Evolutionary conservation across 2,329 filamentous ascomycete species (phyloP), one percentile per base, ranked within the genome.

Genomic region (Parafenestella ontariensis): DNA sequence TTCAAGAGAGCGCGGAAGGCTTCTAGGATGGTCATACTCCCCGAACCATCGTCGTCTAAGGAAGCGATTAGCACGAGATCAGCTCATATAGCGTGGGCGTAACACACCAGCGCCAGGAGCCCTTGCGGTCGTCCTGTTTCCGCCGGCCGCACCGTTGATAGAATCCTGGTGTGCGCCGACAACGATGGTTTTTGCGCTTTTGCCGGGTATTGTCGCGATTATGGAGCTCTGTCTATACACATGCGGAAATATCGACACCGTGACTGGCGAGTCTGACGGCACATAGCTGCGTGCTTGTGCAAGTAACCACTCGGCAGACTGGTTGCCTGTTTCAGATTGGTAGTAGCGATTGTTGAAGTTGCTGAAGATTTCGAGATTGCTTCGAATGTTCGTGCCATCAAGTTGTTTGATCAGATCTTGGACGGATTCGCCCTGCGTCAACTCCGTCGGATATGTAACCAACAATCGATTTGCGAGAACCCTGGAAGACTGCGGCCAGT

Each of bases 11-110:
- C 88, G 28, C 91, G 86, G 71, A 97, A 85, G 3, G 92, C 90
- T 77, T 97, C 93, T 46, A 97, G 85, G 64, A 96, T 97, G 17
- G 93, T 97, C 31, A 97, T 91, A 2, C 92, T 94, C 53, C 92
- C 92, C 63, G 89, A 91, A 59, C 92, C 93, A 72, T 96, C 93
- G 66, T 97, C 93, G 66, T 98, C 94, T 15, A 26, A 11, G 13
- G 26, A 5, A 13, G 20, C 10, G 2, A 24, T 40, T 7, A 40
- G 36, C 13, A 23, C 4, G 10, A 6, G 2, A 13, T 21, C 7
- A 5, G 2, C 18, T 23, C 5, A 21, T 15, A 10, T 9, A 1
- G 11, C 4, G 4, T 21, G 10, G 21, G 18, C 36, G 5, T 20
- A 18, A 40, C 26, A 21, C 13, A 54, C 52, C 94, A 11, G 93